These are phyloP conservation scores for Flaveria sonorensis DNA, from an alignment of 129 eudicot species.

Conservation along the genomic window DNA sequence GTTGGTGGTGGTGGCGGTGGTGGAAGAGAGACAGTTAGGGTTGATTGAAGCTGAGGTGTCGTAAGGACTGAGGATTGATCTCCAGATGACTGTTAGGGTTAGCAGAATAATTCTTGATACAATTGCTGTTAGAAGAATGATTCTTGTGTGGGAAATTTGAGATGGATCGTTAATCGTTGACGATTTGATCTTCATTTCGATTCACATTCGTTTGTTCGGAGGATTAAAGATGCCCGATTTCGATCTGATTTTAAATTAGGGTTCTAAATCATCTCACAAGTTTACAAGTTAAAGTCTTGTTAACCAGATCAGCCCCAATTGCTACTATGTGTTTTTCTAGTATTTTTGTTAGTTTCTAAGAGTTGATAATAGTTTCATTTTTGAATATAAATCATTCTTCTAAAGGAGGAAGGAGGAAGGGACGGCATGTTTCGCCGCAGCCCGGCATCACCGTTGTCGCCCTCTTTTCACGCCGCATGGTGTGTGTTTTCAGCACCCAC, in stretches of 20 bases:
- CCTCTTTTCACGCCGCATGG: too few relatives aligned
- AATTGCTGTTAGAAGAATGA: constrained; percentile 51
- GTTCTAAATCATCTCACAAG: background rate
- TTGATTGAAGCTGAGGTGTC: constrained; percentile 84
- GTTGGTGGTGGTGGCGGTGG: constrained; percentile 19
- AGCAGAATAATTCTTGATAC: constrained; percentile 56
- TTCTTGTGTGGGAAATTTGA: constrained; percentile 27
- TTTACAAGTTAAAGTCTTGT: too few relatives aligned
- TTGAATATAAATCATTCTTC: too few relatives aligned
- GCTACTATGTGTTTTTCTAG: too few relatives aligned
- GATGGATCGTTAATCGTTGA: constrained; percentile 10
- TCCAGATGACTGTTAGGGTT: constrained; percentile 55
- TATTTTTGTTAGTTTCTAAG: too few relatives aligned
- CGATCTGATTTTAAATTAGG: background rate
- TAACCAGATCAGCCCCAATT: too few relatives aligned
- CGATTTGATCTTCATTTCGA: constrained; percentile 23
- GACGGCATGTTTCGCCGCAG: too few relatives aligned
- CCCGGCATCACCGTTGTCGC: too few relatives aligned
- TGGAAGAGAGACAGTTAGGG: constrained; percentile 58
- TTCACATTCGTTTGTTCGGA: background rate
- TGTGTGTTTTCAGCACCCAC: too few relatives aligned
- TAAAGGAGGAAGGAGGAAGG: too few relatives aligned
- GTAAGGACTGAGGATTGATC: constrained; percentile 70
- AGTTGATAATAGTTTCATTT: too few relatives aligned
- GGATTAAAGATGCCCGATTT: background rate